A percentile compares a stretch with the other conserved stretches of the same genome.
These are phyloP conservation scores for Debaryomyces robertsiae DNA, from an alignment of 1,139 yeast genomes.

Conservation along the genomic window DNA sequence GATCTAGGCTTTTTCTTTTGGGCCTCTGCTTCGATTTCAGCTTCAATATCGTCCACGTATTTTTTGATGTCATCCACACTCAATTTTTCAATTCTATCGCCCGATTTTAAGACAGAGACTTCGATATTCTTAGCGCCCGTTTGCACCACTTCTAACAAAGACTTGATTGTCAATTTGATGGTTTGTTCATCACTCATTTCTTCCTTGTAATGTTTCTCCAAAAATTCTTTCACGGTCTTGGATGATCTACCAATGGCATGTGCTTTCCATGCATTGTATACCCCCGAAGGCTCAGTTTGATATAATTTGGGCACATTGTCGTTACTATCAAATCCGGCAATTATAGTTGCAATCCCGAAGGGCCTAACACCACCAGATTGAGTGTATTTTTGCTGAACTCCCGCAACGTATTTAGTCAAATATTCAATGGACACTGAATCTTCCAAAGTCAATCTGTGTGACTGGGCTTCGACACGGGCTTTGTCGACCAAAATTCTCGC, in stretches of 20 bases:
- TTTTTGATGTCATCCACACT: constrained; percentile 69
- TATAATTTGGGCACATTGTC: constrained; percentile 80
- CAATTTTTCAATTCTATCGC: constrained; percentile 53
- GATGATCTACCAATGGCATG: constrained; percentile 95
- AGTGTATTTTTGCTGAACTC: constrained; percentile 96
- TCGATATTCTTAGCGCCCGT: constrained; percentile 97
- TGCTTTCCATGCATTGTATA: constrained; percentile 98
- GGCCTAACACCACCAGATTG: constrained; percentile 98
- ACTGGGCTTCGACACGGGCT: constrained; percentile 96
- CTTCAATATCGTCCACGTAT: constrained; percentile 70
- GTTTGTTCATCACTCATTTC: constrained; percentile 71
- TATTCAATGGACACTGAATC: constrained; percentile 94
- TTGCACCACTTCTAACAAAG: constrained; percentile 93
- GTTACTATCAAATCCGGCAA: constrained; percentile 92
- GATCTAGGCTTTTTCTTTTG: constrained; percentile 73
- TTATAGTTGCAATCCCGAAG: constrained; percentile 89
- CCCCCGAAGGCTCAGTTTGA: constrained; percentile 98
- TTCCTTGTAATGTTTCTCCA: constrained; percentile 86
- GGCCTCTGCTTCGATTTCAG: constrained; percentile 87
- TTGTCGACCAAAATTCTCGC: constrained; percentile 92
- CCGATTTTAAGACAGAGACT: constrained; percentile 82
- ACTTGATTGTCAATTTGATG: constrained; percentile 78
- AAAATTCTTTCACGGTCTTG: constrained; percentile 92
- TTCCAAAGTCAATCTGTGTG: constrained; percentile 90
- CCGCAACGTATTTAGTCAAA: constrained; percentile 91